These are phyloP conservation scores for Nemania bipapillata DNA, from an alignment of 2,329 filamentous ascomycete species.

Conservation along the genomic window DNA sequence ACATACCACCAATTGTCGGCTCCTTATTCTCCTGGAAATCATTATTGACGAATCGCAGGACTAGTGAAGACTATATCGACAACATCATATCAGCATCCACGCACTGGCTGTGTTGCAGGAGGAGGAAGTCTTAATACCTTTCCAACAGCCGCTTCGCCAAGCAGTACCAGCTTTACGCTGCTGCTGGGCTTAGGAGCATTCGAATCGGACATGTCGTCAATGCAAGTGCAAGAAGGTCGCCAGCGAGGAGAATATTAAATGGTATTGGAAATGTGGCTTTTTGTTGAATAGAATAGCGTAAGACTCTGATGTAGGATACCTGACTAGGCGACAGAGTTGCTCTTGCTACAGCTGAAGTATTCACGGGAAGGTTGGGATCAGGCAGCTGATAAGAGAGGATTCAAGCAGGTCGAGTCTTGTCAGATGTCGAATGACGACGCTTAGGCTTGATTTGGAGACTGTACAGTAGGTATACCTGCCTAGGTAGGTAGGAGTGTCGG, in stretches of 20 bases:
- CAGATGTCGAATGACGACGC: conserved; percentile 39
- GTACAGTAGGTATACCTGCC: not conserved
- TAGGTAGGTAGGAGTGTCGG: conserved; percentile 4
- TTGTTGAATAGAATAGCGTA: conserved; percentile 1
- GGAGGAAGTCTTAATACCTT: conserved; percentile 72
- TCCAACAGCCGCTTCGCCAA: conserved; percentile 97
- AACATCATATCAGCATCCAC: conserved; percentile 20
- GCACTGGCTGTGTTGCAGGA: not conserved
- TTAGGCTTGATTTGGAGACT: conserved; percentile 20
- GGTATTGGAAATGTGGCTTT: not conserved
- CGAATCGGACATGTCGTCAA: conserved; percentile 74
- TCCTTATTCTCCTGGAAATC: conserved; percentile 99
- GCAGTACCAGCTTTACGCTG: conserved; percentile 98
- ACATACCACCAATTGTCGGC: conserved; percentile 93
- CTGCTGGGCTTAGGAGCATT: conserved; percentile 92
- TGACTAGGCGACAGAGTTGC: conserved; percentile 7
- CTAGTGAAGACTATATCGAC: conserved; percentile 83
- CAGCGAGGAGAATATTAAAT: conserved; percentile 14
- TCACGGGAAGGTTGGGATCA: conserved; percentile 22
- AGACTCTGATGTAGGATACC: conserved; percentile 1
- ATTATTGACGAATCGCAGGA: conserved; percentile 98
- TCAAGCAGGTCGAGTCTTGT: conserved; percentile 17
- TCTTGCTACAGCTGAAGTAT: conserved; percentile 11
- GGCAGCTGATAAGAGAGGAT: conserved; percentile 28
- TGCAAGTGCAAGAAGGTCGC: conserved; percentile 16